Conservation (phyloP, 805 yeast genomes). For the Kodamaea fukazawae region DNA sequence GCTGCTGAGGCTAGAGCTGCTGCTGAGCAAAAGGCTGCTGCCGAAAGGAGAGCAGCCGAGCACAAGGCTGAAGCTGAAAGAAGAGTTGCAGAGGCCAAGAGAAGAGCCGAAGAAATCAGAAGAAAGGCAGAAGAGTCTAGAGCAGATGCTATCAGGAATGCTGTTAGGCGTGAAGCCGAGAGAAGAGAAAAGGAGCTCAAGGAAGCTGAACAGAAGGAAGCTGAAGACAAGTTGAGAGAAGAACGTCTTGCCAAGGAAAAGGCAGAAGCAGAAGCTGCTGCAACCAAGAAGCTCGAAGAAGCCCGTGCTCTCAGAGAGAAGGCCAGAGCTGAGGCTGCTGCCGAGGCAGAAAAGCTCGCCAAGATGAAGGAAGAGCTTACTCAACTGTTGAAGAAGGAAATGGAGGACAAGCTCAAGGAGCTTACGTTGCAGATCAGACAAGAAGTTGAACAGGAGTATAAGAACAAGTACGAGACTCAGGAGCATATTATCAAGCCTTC, state of each 20-base stretch:
- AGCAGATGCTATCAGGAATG: not conserved
- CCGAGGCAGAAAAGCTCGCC: not conserved
- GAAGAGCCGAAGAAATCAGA: conserved; percentile 2
- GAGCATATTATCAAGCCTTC: conserved; percentile 6
- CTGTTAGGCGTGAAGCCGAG: conserved; percentile 1
- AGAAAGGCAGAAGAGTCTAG: conserved; percentile 1
- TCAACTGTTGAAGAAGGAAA: conserved; percentile 1
- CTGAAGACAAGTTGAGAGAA: too few relatives aligned
- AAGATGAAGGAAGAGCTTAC: not conserved
- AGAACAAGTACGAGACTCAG: not conserved
- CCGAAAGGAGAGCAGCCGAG: not conserved
- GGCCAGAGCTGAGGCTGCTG: too few relatives aligned
- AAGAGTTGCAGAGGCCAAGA: not conserved
- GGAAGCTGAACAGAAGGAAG: too few relatives aligned
- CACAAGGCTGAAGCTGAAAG: conserved; percentile 8
- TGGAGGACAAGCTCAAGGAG: conserved; percentile 2
- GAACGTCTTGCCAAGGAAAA: too few relatives aligned
- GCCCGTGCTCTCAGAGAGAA: too few relatives aligned
- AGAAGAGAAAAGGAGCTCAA: too few relatives aligned
- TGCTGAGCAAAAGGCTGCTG: not conserved
- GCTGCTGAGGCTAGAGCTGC: not conserved
- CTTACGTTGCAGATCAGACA: not conserved
- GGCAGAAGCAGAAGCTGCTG: too few relatives aligned
- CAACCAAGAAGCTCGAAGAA: too few relatives aligned
- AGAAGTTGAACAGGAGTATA: not conserved